Evolutionary conservation across 345 rosid genomes (phyloP), one percentile per base, ranked within the genome.

Genomic region (Arabidopsis suecica): DNA sequence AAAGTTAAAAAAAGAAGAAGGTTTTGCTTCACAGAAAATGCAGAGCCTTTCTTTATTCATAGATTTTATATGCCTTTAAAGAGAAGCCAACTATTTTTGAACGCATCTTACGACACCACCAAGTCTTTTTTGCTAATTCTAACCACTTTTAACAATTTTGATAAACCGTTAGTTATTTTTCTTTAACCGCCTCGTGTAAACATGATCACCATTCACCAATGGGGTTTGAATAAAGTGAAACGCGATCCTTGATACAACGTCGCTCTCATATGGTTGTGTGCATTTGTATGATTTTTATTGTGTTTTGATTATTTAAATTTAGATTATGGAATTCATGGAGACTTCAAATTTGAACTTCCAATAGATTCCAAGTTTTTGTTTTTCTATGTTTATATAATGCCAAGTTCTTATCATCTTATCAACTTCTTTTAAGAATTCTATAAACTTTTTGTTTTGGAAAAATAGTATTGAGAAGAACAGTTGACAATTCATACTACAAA

Each of bases 21-120:
- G 18, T 32, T 64, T 73, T 33, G 71, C 71, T 53, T 73, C 9
- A 53, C 5, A 32, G 56, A 54, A 1, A 64, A 44, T 73, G 9
- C 38, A 65, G 32, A 28, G 32, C 32, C 65, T 34, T 1, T 5
- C 42, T 72, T 72, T 72, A 38, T 36, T 60, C 40, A 36, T 23
- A 22, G 36, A 12, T n/a, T 38, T 12, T 34, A 37, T 49, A 50
- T 61, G 53, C 32, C 53, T 61, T 57, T 2, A 62, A 36, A 37
- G 54, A 60, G 20, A 60, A 41, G 61, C 0, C 4, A 49, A 37
- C 36, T 38, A 3, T 34, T 54, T 53, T 53, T 40, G 32, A 33
- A 18, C 14, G 14, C 10, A 20, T 14, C 22, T 45, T 60, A 32
- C 42, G 34, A 28, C 33, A n/a, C 41, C 13, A 34, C 16, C 41